These are phyloP conservation scores for Cryptococcus maquisensis DNA, from an alignment of 1,284 basidiomycete species.

Conservation along the genomic window DNA sequence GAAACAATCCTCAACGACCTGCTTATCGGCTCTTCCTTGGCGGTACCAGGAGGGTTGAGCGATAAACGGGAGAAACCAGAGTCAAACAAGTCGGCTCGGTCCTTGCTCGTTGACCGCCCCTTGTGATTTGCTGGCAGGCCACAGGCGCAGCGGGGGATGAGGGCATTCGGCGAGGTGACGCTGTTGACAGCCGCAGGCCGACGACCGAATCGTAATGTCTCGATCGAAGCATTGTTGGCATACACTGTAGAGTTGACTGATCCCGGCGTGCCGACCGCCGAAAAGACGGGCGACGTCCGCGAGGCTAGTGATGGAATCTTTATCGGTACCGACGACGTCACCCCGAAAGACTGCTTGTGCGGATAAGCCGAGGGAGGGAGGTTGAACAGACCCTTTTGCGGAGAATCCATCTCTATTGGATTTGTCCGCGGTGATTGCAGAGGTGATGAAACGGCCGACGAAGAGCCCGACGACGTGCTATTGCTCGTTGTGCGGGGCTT, in stretches of 20 bases:
- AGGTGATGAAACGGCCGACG: slow-evolving; percentile 39
- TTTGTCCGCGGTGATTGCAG: slow-evolving; percentile 42
- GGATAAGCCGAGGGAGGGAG: slow-evolving; percentile 44
- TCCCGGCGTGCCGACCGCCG: slow-evolving; percentile 10
- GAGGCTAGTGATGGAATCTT: slow-evolving; percentile 34
- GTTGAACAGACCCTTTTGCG: slow-evolving; percentile 40
- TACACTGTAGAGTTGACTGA: slow-evolving; percentile 19
- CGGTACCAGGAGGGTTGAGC: slow-evolving; percentile 27
- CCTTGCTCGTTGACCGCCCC: slow-evolving; percentile 22
- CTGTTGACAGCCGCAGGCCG: slow-evolving; percentile 39
- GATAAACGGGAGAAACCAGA: slow-evolving; percentile 30
- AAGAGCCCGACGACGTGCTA: slow-evolving; percentile 26
- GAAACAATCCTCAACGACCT: slow-evolving; percentile 20
- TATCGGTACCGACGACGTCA: slow-evolving; percentile 33
- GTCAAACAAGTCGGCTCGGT: slow-evolving; percentile 23
- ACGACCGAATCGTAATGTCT: slow-evolving; percentile 45
- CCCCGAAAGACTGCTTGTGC: slow-evolving; percentile 6
- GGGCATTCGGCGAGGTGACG: slow-evolving; percentile 43
- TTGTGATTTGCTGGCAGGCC: slow-evolving; percentile 38
- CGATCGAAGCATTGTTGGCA: slow-evolving; percentile 33
- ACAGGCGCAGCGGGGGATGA: slow-evolving; percentile 41
- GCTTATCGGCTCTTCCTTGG: slow-evolving; percentile 8
- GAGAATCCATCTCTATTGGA: slow-evolving; percentile 33
- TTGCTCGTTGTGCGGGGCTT: slow-evolving; percentile 14
- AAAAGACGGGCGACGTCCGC: slow-evolving; percentile 9